These are phyloP conservation scores for Annulohypoxylon moriforme DNA, from an alignment of 495 filamentous ascomycete genomes.

Conservation along the genomic window DNA sequence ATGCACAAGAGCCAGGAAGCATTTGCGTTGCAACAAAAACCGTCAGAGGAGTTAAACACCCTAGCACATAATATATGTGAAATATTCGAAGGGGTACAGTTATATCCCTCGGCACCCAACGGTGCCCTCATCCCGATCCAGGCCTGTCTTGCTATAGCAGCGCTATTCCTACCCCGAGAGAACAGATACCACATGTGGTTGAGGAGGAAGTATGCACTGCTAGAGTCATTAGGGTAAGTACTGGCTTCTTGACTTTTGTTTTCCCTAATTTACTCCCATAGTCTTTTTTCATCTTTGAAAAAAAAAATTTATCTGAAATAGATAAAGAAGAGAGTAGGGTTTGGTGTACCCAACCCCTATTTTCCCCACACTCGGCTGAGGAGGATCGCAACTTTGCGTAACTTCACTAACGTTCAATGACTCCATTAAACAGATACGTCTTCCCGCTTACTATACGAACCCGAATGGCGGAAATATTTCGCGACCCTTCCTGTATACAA, in stretches of 20 bases:
- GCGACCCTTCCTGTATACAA: constrained; percentile 71
- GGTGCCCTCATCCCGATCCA: constrained; percentile 79
- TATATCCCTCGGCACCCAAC: constrained; percentile 74
- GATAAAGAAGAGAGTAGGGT: not conserved
- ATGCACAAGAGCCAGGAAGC: constrained; percentile 82
- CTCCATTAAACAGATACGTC: constrained; percentile 72
- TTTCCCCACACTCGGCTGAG: not conserved
- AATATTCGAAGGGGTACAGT: constrained; percentile 79
- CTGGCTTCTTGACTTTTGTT: not conserved
- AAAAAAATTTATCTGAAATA: too few relatives aligned
- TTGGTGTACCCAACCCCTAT: not conserved
- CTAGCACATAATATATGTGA: constrained; percentile 78
- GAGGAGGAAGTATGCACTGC: constrained; percentile 77
- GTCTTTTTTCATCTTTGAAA: too few relatives aligned
- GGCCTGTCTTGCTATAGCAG: constrained; percentile 78
- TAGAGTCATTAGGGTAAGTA: constrained; percentile 87
- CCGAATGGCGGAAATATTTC: constrained; percentile 78
- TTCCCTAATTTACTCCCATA: too few relatives aligned
- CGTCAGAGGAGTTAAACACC: constrained; percentile 60
- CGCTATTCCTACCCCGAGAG: constrained; percentile 81
- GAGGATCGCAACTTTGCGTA: constrained; percentile 24
- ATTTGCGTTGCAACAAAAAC: constrained; percentile 50
- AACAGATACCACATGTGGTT: constrained; percentile 82
- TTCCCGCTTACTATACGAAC: constrained; percentile 78
- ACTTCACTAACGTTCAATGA: constrained; percentile 24